A percentile compares a stretch with the other conserved stretches of the same genome.
Conservation (phyloP, 305 asterid species). For the Fraxinus floribunda region DNA sequence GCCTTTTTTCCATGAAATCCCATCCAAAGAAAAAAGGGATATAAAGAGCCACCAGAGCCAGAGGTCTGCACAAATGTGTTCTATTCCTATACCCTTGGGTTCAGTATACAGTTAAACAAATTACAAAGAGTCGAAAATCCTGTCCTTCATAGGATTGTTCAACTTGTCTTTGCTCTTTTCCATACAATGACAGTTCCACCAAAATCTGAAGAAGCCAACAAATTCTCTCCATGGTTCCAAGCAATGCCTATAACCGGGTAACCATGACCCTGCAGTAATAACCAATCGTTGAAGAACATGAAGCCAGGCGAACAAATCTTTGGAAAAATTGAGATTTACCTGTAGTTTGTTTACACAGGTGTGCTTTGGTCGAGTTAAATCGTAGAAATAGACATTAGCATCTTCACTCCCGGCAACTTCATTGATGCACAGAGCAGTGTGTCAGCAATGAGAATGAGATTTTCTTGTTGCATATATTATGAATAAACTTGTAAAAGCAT, state of each 20-base stretch:
- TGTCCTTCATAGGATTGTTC: neutral
- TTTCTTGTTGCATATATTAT: neutral
- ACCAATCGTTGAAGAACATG: neutral
- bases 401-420: constrained; percentile 98
- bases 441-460: constrained; percentile 1
- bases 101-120: constrained; percentile 19
- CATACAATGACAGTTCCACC: constrained; percentile 96
- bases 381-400: constrained; percentile 85
- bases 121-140: neutral
- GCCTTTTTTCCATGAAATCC: neutral
- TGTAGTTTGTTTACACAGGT: constrained; percentile 95
- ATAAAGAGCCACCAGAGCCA: neutral
- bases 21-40: neutral
- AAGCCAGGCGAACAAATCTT: neutral
- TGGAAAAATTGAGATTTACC: constrained; percentile 37
- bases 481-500: neutral
- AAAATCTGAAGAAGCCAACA: constrained; percentile 93
- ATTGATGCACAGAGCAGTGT: constrained; percentile 9
- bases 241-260: constrained; percentile 87
- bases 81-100: constrained; percentile 20
- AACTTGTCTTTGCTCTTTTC: constrained; percentile 71
- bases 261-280: constrained; percentile 73
- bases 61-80: neutral
- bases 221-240: constrained; percentile 95
- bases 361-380: constrained; percentile 80